Evolutionary conservation across 306 rosid genomes (phyloP).

Genomic region (Rosa persica): DNA sequence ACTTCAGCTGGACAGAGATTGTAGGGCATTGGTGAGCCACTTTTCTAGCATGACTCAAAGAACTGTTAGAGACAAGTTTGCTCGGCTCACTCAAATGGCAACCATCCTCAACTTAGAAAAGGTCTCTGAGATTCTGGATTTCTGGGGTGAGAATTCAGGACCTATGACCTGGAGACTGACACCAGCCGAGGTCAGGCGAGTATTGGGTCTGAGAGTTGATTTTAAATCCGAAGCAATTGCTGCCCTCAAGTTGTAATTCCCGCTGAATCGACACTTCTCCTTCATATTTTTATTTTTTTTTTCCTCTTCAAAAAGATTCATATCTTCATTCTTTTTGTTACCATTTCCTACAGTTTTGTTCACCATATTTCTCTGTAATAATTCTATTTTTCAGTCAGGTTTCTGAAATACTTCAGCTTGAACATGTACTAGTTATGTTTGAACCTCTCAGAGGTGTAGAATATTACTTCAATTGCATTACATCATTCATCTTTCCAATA

Average conservation of each 20-base stretch:
- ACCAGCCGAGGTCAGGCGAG: slow-evolving; percentile 96
- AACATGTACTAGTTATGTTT: not conserved
- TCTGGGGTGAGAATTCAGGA: slow-evolving; percentile 99
- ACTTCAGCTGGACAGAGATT: slow-evolving; percentile 93
- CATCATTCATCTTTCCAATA: too few relatives aligned
- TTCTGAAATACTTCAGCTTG: too few relatives aligned
- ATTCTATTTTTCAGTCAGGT: too few relatives aligned
- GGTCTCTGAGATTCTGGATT: slow-evolving; percentile 93
- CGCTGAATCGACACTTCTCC: not conserved
- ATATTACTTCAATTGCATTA: not conserved
- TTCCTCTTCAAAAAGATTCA: not conserved
- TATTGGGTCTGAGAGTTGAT: slow-evolving; percentile 37
- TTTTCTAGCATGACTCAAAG: slow-evolving; percentile 92
- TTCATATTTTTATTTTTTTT: not conserved
- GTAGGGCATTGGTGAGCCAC: slow-evolving; percentile 91
- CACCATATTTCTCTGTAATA: not conserved
- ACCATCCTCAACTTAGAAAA: slow-evolving; percentile 90
- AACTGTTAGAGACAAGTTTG: slow-evolving; percentile 93
- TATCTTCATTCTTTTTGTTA: slow-evolving; percentile 26
- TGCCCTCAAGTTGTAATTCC: not conserved
- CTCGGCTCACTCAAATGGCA: slow-evolving; percentile 95
- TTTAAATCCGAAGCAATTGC: not conserved
- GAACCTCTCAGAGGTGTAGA: slow-evolving; percentile 4
- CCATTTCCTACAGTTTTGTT: slow-evolving; percentile 12
- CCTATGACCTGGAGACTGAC: slow-evolving; percentile 99